Conservation (phyloP, 2,329 filamentous ascomycete genomes). For the Venturia aucupariae region DNA sequence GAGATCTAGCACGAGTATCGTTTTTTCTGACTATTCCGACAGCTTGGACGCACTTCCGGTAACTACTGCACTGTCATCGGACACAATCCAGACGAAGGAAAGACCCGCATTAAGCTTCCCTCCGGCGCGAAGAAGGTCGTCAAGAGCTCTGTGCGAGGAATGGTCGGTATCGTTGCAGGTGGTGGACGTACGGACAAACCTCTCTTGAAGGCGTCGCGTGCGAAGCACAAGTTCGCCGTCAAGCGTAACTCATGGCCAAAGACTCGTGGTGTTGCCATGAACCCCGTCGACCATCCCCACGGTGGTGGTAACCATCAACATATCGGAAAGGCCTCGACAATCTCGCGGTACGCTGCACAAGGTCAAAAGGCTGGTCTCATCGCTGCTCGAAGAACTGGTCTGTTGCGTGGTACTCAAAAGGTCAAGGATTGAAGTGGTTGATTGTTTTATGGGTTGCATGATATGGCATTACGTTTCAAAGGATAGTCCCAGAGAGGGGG, state of each 20-base stretch:
- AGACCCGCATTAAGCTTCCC: slow-evolving; percentile 99
- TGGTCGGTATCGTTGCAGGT: slow-evolving; percentile 99
- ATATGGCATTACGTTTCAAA: slow-evolving; percentile 3
- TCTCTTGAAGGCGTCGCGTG: slow-evolving; percentile 96
- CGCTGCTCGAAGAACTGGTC: slow-evolving; percentile 98
- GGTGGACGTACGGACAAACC: slow-evolving; percentile 99
- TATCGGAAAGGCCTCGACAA: slow-evolving; percentile 99
- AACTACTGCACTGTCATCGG: slow-evolving; percentile 99
- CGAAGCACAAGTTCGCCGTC: slow-evolving; percentile 99
- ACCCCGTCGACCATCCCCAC: slow-evolving; percentile 89
- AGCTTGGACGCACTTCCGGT: slow-evolving; percentile 88
- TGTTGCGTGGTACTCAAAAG: slow-evolving; percentile 99
- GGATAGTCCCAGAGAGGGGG: slow-evolving; percentile 1
- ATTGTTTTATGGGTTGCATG: slow-evolving; percentile 10
- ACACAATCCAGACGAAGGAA: slow-evolving; percentile 76
- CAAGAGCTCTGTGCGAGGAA: slow-evolving; percentile 83
- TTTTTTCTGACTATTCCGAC: slow-evolving; percentile 2
- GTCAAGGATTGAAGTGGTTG: slow-evolving; percentile 63
- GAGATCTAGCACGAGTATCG: not conserved
- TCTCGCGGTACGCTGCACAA: slow-evolving; percentile 92
- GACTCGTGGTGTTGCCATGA: slow-evolving; percentile 99
- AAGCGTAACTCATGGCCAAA: slow-evolving; percentile 99
- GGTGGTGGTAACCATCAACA: slow-evolving; percentile 97
- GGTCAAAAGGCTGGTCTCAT: slow-evolving; percentile 99
- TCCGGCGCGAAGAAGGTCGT: slow-evolving; percentile 99